A percentile compares a stretch with the other conserved stretches of the same genome.
Evolutionary conservation across 805 yeast species (phyloP).

Genomic region (Teunomyces cretensis): DNA sequence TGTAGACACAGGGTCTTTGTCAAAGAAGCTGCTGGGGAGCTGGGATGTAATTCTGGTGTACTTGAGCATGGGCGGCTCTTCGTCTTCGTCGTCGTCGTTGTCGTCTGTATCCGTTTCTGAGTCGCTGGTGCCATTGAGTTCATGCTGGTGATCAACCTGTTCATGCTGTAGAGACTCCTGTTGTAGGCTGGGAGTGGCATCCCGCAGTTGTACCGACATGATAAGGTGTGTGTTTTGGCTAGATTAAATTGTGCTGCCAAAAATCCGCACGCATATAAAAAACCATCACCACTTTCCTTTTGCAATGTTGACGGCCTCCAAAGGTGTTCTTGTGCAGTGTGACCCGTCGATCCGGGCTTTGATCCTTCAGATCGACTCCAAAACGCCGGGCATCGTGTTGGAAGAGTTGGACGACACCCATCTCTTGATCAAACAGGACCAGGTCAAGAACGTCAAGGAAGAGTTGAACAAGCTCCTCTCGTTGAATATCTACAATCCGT

Average conservation of each 20-base stretch:
- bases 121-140: neutral
- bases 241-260: too few relatives aligned
- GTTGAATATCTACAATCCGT: conserved; percentile 81
- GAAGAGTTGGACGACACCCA: conserved; percentile 93
- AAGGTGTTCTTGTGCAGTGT: conserved; percentile 50
- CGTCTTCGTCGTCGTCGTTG: conserved; percentile 30
- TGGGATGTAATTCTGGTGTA: conserved; percentile 60
- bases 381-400: conserved; percentile 62
- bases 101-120: conserved; percentile 2
- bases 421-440: conserved; percentile 72
- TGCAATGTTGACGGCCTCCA: conserved; percentile 42
- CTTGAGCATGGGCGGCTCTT: conserved; percentile 69
- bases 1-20: conserved; percentile 75
- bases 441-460: conserved; percentile 70
- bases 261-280: neutral
- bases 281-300: neutral
- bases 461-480: conserved; percentile 77
- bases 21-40: conserved; percentile 70
- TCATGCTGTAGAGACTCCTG: neutral
- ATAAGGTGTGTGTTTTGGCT: neutral
- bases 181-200: neutral
- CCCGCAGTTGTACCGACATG: neutral
- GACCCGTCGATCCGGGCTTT: conserved; percentile 93
- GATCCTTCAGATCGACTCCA: conserved; percentile 77
- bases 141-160: neutral